phyloP scores from a whole-genome alignment of 169 alveolate species.

The Besnoitia besnoiti region DNA sequence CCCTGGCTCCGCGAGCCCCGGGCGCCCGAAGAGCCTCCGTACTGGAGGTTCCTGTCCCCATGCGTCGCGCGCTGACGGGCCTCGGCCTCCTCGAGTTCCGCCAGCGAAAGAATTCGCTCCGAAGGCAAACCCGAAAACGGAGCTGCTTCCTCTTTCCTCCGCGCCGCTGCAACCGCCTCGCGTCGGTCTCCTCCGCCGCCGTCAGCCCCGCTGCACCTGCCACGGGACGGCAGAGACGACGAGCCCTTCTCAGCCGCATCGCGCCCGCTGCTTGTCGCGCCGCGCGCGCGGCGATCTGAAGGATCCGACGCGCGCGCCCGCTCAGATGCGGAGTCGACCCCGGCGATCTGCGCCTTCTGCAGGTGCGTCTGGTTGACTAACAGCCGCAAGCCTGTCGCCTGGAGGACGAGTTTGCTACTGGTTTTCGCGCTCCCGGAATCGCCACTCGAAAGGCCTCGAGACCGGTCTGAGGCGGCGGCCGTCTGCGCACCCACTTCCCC shows the following conservation, averaged over 20 bases:
- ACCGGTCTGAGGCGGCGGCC: background rate
- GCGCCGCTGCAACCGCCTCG: no score
- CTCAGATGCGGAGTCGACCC: no score
- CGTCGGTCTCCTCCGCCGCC: no score
- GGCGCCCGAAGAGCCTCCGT: background rate
- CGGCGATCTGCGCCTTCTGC: background rate
- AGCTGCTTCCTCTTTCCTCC: background rate
- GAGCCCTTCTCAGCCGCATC: no score
- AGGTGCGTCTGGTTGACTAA: background rate
- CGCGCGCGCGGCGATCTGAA: no score
- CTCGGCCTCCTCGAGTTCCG: constrained; percentile 14
- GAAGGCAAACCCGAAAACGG: background rate
- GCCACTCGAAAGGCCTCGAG: no score
- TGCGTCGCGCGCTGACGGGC: background rate
- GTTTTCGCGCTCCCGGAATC: background rate
- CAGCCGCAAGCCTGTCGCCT: background rate
- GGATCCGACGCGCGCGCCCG: no score
- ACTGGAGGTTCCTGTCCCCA: background rate
- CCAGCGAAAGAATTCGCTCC: background rate
- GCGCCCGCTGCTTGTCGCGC: no score
- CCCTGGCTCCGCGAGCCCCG: background rate
- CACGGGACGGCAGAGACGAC: no score
- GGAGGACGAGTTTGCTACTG: background rate
- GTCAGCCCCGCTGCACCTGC: no score
- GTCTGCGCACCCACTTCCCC: background rate